phyloP scores from a whole-genome alignment of 805 yeast genomes.

The Kazachstania martiniae region DNA sequence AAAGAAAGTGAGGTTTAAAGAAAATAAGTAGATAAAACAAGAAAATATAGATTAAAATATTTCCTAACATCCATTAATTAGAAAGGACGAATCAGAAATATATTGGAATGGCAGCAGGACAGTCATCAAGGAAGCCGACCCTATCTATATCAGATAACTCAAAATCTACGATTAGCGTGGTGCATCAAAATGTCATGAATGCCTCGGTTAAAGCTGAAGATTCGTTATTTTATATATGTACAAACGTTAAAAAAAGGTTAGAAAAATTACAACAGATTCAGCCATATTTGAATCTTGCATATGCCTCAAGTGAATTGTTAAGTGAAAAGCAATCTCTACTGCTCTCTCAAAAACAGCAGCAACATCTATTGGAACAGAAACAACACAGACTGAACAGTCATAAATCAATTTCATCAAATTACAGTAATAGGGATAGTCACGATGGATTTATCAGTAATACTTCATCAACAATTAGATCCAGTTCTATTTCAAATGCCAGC shows the following conservation, averaged over 20 bases:
- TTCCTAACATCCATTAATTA: no score
- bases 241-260: slow-evolving; percentile 42
- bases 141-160: slow-evolving; percentile 2
- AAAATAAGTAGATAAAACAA: no score
- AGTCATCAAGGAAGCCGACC: slow-evolving; percentile 1
- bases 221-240: slow-evolving; percentile 61
- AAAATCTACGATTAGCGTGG: slow-evolving; percentile 3
- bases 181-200: slow-evolving; percentile 43
- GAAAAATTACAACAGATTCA: slow-evolving; percentile 54
- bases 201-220: slow-evolving; percentile 50
- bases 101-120: slow-evolving; percentile 5
- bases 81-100: no score
- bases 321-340: slow-evolving; percentile 61
- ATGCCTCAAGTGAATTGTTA: slow-evolving; percentile 51
- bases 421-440: slow-evolving; percentile 10
- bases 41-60: no score
- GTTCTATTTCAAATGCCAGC: slow-evolving; percentile 27
- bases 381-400: slow-evolving; percentile 9
- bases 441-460: slow-evolving; percentile 9
- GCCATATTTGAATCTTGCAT: slow-evolving; percentile 56
- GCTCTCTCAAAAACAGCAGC: slow-evolving; percentile 32
- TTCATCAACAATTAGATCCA: slow-evolving; percentile 22
- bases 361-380: slow-evolving; percentile 8
- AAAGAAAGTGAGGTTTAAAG: no score
- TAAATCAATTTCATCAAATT: slow-evolving; percentile 12